phyloP scores from a whole-genome alignment of 192 early-diverging fungal genomes.

The Mortierella claussenii region DNA sequence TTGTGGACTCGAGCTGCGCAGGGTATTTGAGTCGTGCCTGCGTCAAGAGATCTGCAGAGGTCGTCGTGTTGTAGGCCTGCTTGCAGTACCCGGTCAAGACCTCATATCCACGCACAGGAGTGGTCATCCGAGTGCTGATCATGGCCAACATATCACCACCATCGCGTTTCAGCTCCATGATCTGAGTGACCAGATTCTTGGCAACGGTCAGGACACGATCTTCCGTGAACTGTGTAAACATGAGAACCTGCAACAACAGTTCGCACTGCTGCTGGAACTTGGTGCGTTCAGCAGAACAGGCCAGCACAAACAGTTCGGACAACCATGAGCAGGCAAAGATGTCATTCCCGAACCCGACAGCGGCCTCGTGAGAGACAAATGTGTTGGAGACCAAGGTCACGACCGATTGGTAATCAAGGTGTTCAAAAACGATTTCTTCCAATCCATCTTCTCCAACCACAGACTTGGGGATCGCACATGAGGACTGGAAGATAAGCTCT shows the following conservation, averaged over 20 bases:
- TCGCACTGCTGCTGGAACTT: constrained; percentile 52
- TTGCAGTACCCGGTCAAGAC: constrained; percentile 46
- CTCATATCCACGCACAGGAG: constrained; percentile 45
- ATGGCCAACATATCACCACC: constrained; percentile 64
- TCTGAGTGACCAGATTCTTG: constrained; percentile 76
- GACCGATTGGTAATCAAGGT: constrained; percentile 56
- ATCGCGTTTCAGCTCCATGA: constrained; percentile 74
- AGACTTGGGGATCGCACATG: constrained; percentile 61
- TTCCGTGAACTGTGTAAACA: constrained; percentile 73
- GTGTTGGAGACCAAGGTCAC: constrained; percentile 55
- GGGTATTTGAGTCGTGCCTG: background rate
- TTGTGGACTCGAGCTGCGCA: constrained; percentile 31
- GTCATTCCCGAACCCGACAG: constrained; percentile 59
- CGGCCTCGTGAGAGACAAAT: constrained; percentile 54
- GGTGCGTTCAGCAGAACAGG: constrained; percentile 48
- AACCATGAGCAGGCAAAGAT: constrained; percentile 59
- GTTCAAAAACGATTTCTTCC: constrained; percentile 34
- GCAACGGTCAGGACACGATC: constrained; percentile 76
- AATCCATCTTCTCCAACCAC: constrained; percentile 41
- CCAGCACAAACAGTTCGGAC: constrained; percentile 69
- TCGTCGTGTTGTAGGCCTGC: constrained; percentile 2
- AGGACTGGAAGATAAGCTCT: constrained; percentile 75
- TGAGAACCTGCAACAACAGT: constrained; percentile 63
- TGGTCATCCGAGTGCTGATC: constrained; percentile 56
- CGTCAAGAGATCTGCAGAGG: background rate